Base-by-base conservation (phyloP, 163 green algal genomes). In the Chlorella variabilis region DNA sequence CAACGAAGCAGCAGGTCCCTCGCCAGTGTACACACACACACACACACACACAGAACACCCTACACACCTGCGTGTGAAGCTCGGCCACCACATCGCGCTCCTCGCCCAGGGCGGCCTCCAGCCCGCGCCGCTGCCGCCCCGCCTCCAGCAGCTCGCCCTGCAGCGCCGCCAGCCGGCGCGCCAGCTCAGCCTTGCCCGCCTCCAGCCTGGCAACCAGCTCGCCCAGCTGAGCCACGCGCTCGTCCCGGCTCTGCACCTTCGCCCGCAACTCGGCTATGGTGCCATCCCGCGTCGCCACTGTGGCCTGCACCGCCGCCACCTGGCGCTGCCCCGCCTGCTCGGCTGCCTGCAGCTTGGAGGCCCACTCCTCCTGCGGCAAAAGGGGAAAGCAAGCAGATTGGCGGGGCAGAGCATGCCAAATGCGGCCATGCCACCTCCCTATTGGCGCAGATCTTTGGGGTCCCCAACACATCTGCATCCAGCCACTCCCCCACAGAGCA, bases 51-150 rank as follows among this genome's bases (percentile, higher is more conserved):
- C n/a, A n/a, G n/a, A n/a, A n/a, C n/a, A n/a, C n/a, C n/a, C n/a
- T n/a, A n/a, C n/a, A n/a, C n/a, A 81, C 75, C 75, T 83, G 77
- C 13, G 36, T 13, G 66, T 77, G 65, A 27, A 83, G 51, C 36
- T 27, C 21, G 3, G n/a, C 66, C 54, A 83, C 66, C 1, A 18
- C 25, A 17, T 71, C 17, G 27, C 41, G 49, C 25, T 83, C 77
- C 38, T 70, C 45, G 7, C 4, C 15, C 17, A 83, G 38, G 0
- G 34, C 36, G 4, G 34, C 36, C 66, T 83, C 56, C 73, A 80
- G 73, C 73, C 70, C 54, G 9, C 27, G 73, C 5, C 56, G 11
- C 73, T 34, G 73, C 21, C 18, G 34, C 56, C 34, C 9, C 54
- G 73, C 73, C 27, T 36, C 54, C 73, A 45, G 27, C 54, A 80